Percentiles rank a stretch among this genome's conserved stretches.
Conservation (phyloP, 1,284 basidiomycete genomes). For the Cryptococcus sp. region DNA sequence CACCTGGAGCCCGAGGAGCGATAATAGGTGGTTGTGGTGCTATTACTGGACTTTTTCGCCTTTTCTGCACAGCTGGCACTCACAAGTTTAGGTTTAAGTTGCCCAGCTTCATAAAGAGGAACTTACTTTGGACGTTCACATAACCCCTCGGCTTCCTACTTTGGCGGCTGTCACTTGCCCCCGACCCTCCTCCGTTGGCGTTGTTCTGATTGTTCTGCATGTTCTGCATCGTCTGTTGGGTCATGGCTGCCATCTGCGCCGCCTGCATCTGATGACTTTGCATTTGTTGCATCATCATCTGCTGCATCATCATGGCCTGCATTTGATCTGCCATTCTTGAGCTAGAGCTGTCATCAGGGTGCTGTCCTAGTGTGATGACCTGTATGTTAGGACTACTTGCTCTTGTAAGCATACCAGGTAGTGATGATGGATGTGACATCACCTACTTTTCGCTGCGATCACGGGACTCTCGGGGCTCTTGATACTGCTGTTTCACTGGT, state of each 20-base stretch:
- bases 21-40: too few species aligned
- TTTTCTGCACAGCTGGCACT: conserved; percentile 3
- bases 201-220: not conserved
- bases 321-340: conserved; percentile 21
- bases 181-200: not conserved
- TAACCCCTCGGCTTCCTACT: conserved; percentile 2
- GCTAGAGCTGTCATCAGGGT: not conserved
- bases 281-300: conserved; percentile 41
- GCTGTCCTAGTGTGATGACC: conserved; percentile 7
- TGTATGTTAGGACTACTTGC: conserved; percentile 13
- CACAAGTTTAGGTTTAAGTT: too few species aligned
- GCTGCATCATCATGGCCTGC: conserved; percentile 40
- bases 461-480: too few species aligned
- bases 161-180: not conserved
- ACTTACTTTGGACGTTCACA: conserved; percentile 32
- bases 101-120: too few species aligned
- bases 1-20: too few species aligned
- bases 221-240: conserved; percentile 17
- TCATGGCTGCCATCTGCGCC: conserved; percentile 32
- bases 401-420: not conserved
- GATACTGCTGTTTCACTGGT: not conserved
- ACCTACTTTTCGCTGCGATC: conserved; percentile 1
- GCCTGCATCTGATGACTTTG: conserved; percentile 34
- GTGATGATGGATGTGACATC: too few species aligned
- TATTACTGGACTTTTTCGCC: not conserved